Percentiles rank a stretch among this genome's conserved stretches.
phyloP scores from a whole-genome alignment of 352 stramenopile species.

The Globisporangium recalcitrans region DNA sequence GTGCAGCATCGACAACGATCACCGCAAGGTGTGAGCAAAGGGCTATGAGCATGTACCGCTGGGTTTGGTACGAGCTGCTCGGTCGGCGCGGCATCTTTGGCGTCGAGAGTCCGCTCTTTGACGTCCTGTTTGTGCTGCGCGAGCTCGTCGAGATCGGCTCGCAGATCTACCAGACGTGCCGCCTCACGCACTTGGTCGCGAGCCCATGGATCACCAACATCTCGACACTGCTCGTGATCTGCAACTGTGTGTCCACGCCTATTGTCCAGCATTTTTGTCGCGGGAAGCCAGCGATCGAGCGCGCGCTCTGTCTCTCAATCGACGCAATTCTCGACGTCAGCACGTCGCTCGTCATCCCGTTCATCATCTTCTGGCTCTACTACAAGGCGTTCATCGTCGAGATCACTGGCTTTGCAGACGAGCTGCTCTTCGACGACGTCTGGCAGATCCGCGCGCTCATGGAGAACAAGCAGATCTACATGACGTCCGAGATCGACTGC shows the following conservation, averaged over 20 bases:
- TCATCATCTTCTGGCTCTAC: constrained; percentile 13
- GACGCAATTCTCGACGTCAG: constrained; percentile 22
- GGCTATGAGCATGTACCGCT: background rate
- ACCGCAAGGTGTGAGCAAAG: background rate
- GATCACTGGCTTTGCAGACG: constrained; percentile 8
- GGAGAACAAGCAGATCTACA: constrained; percentile 15
- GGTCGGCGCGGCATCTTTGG: constrained; percentile 13
- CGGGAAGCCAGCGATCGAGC: constrained; percentile 15
- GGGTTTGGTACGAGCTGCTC: constrained; percentile 13
- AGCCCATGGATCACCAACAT: constrained; percentile 14
- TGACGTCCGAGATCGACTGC: constrained; percentile 6
- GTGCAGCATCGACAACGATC: background rate
- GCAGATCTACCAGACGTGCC: constrained; percentile 11
- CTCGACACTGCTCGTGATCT: constrained; percentile 11
- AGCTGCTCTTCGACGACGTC: constrained; percentile 14
- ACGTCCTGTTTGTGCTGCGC: constrained; percentile 12
- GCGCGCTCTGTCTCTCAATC: constrained; percentile 18
- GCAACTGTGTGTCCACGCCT: constrained; percentile 10
- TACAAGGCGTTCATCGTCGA: constrained; percentile 10
- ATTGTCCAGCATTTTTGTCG: constrained; percentile 7
- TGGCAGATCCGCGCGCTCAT: constrained; percentile 15
- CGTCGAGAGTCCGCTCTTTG: constrained; percentile 13
- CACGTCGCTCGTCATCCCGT: constrained; percentile 18
- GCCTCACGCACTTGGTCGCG: constrained; percentile 10
- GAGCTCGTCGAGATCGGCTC: constrained; percentile 16